Conservation (phyloP, 2,329 filamentous ascomycete genomes). For the Trichoderma sp. region DNA sequence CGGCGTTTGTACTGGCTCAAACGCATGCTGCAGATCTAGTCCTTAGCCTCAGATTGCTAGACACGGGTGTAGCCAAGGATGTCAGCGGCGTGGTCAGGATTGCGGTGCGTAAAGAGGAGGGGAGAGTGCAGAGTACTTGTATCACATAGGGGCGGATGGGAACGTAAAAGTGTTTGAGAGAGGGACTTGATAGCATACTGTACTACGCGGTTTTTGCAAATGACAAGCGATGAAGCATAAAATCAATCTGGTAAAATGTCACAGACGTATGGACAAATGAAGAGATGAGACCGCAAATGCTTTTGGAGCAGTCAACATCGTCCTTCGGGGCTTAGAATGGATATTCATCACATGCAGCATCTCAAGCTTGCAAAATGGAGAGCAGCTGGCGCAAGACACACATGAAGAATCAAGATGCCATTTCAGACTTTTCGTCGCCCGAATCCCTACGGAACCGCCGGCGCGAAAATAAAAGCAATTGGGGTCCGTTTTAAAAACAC, state of each 20-base stretch:
- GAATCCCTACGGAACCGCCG: constrained; percentile 37
- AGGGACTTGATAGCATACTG: constrained; percentile 47
- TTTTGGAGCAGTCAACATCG: background rate
- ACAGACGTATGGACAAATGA: background rate
- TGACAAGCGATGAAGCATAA: background rate
- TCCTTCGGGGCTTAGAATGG: background rate
- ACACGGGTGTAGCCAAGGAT: constrained; percentile 86
- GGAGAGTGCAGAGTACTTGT: constrained; percentile 71
- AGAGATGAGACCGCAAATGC: background rate
- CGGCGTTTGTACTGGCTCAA: constrained; percentile 68
- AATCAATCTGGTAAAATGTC: background rate
- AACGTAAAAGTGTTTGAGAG: constrained; percentile 81
- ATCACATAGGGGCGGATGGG: constrained; percentile 78
- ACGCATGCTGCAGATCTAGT: constrained; percentile 76
- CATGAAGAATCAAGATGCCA: constrained; percentile 39
- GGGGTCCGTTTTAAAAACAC: constrained; percentile 31
- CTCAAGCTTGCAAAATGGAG: background rate
- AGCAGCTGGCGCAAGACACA: background rate
- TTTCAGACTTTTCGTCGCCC: constrained; percentile 36
- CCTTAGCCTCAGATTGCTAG: constrained; percentile 72
- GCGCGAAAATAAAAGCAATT: constrained; percentile 29
- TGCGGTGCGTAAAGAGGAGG: constrained; percentile 57
- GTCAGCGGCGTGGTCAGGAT: constrained; percentile 85
- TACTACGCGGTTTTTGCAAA: background rate
- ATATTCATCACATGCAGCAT: background rate